Evolutionary conservation across 371 early-diverging fungal species (phyloP), one percentile per base, ranked within the genome.

Genomic region (Lichtheimia ornata): DNA sequence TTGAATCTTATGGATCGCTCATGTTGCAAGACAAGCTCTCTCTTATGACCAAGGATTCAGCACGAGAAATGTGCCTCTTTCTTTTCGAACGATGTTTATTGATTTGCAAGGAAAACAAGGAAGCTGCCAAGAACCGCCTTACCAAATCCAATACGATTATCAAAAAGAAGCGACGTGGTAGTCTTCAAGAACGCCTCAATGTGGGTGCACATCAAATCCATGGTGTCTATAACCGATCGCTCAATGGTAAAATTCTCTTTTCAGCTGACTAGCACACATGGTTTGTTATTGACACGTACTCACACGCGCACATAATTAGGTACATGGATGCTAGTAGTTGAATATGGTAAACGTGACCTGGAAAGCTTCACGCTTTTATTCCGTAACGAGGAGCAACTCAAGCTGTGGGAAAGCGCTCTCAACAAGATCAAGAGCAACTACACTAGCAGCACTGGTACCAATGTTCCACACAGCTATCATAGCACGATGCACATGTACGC

Each of bases 81-180:
- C 73, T 96, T 58, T 97, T 97, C 71, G 95, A 97, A 61, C 87
- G 86, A 63, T 91, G 91, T 49, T 74, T 97, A 6, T 80, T 97
- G 27, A 89, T 94, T 65, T 96, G 94, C 79, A 94, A 93, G 62
- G 90, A 90, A 62, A 83, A 81, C 61, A 71, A 77, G 43, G 74
- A 80, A 22, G 59, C 68, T 42, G 52, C 54, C 22, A 58, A 76
- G 72, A 61, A 73, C 55, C 51, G 63, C 25, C 41, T 58, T 47
- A 50, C 82, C 14, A 86, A 87, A 43, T 64, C 72, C 4, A 76
- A 74, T 40, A 68, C 73, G 1, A 56, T 80, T 9, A 77, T 77
- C 58, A 78, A 77, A 53, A 84, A 76, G 55, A 74, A 76, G 43
- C 76, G 75, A 15, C 70, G 77, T 35, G 71, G 81, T 6, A 80